phyloP scores from a whole-genome alignment of 2,329 filamentous ascomycete genomes.

The Botrytis tulipae region DNA sequence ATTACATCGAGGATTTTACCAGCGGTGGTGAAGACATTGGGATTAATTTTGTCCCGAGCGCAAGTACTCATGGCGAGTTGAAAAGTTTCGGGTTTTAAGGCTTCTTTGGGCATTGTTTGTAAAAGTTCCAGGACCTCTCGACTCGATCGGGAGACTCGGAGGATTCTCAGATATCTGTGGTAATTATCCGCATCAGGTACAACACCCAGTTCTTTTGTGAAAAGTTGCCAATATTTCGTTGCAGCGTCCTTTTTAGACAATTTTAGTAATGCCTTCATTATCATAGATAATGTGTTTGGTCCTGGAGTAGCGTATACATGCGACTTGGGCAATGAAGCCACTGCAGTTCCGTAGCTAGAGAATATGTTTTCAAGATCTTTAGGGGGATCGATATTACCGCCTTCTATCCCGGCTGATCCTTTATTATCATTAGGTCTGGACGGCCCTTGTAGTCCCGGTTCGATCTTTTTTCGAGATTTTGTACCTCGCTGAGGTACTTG shows the following conservation, averaged over 20 bases:
- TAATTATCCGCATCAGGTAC: conserved; percentile 71
- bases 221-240: conserved; percentile 73
- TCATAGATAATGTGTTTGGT: conserved; percentile 62
- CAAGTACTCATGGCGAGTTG: conserved; percentile 73
- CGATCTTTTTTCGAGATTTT: neutral
- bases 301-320: conserved; percentile 46
- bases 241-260: conserved; percentile 61
- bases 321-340: conserved; percentile 16
- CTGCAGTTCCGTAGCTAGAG: neutral
- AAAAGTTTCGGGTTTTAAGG: conserved; percentile 56
- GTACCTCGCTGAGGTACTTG: conserved; percentile 31
- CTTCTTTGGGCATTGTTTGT: conserved; percentile 48
- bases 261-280: conserved; percentile 63
- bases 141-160: conserved; percentile 66
- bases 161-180: conserved; percentile 63
- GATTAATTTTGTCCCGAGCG: conserved; percentile 72
- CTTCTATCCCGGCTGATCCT: neutral
- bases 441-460: conserved; percentile 18
- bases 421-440: neutral
- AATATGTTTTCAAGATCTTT: neutral
- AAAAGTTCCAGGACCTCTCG: conserved; percentile 60
- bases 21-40: conserved; percentile 64
- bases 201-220: conserved; percentile 62
- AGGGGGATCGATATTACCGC: neutral
- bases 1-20: conserved; percentile 65